Evolutionary conservation across 2,329 filamentous ascomycete genomes (phyloP).

Genomic region (Hysterium pulicare): DNA sequence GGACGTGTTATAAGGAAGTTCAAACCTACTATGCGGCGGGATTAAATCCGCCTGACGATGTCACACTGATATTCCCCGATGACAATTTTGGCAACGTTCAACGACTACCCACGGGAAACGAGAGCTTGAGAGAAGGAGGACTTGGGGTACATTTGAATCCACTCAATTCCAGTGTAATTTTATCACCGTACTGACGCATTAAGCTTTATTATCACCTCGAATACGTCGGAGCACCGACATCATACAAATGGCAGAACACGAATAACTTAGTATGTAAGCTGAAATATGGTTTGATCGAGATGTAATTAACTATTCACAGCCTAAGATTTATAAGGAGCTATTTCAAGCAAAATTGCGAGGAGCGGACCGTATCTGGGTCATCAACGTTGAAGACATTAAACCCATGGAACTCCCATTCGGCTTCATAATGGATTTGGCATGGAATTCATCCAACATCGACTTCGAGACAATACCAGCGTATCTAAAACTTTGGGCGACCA

Average conservation of each 20-base stretch:
- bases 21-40: conserved; percentile 16
- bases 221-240: conserved; percentile 15
- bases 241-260: conserved; percentile 19
- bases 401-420: conserved; percentile 17
- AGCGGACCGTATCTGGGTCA: conserved; percentile 17
- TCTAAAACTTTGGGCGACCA: conserved; percentile 2
- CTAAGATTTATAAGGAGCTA: conserved; percentile 14
- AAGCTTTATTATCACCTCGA: conserved; percentile 19
- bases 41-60: conserved; percentile 13
- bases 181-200: background rate
- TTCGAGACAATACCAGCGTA: conserved; percentile 4
- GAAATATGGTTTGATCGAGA: too few species aligned
- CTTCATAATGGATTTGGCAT: conserved; percentile 19
- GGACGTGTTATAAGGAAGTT: conserved; percentile 20
- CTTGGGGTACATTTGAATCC: conserved; percentile 44
- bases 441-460: conserved; percentile 8
- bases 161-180: background rate
- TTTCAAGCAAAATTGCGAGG: conserved; percentile 11
- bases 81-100: conserved; percentile 19
- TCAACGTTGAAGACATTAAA: conserved; percentile 23
- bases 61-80: conserved; percentile 16
- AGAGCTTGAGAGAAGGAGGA: conserved; percentile 10
- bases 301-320: conserved; percentile 12
- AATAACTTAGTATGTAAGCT: too few species aligned
- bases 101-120: conserved; percentile 14